Evolutionary conservation across 2,329 filamentous ascomycete genomes (phyloP).

Genomic region (Microdochium nivale): DNA sequence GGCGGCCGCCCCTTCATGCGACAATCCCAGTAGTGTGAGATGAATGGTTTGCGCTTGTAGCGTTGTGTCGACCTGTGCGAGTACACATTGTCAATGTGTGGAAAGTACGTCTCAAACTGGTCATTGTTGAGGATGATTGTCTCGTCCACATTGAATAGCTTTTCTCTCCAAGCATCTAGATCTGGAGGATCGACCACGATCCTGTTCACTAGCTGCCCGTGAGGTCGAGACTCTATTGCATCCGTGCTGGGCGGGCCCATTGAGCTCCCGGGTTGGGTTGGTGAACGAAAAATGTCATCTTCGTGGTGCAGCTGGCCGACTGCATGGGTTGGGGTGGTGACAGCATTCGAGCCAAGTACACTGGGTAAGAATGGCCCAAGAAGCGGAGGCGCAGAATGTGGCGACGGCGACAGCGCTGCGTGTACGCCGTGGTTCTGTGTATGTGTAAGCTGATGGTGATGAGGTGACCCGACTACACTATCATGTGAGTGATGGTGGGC

Average conservation of each 20-base stretch:
- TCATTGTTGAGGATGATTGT: slow-evolving; percentile 65
- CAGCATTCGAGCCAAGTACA: slow-evolving; percentile 29
- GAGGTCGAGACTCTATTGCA: slow-evolving; percentile 30
- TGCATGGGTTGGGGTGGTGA: slow-evolving; percentile 19
- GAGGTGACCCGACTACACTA: slow-evolving; percentile 9
- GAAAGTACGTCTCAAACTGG: slow-evolving; percentile 75
- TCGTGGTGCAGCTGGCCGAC: slow-evolving; percentile 24
- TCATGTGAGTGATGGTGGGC: slow-evolving; percentile 12
- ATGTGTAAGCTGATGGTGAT: slow-evolving; percentile 9
- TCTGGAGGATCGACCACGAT: slow-evolving; percentile 59
- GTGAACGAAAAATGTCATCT: slow-evolving; percentile 23
- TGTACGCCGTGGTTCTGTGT: slow-evolving; percentile 8
- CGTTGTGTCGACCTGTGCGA: slow-evolving; percentile 74
- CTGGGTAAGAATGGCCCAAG: slow-evolving; percentile 28
- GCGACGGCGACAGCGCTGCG: slow-evolving; percentile 21
- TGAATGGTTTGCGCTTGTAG: slow-evolving; percentile 75
- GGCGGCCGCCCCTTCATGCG: slow-evolving; percentile 71
- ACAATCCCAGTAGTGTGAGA: slow-evolving; percentile 81
- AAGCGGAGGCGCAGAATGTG: slow-evolving; percentile 20
- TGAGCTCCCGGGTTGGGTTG: slow-evolving; percentile 11
- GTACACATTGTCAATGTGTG: slow-evolving; percentile 77
- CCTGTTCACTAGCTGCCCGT: slow-evolving; percentile 45
- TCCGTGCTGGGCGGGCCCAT: slow-evolving; percentile 11
- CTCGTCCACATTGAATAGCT: slow-evolving; percentile 67
- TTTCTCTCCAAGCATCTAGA: slow-evolving; percentile 60